phyloP scores from a whole-genome alignment of 805 yeast genomes.

The Pichia cabralensis region DNA sequence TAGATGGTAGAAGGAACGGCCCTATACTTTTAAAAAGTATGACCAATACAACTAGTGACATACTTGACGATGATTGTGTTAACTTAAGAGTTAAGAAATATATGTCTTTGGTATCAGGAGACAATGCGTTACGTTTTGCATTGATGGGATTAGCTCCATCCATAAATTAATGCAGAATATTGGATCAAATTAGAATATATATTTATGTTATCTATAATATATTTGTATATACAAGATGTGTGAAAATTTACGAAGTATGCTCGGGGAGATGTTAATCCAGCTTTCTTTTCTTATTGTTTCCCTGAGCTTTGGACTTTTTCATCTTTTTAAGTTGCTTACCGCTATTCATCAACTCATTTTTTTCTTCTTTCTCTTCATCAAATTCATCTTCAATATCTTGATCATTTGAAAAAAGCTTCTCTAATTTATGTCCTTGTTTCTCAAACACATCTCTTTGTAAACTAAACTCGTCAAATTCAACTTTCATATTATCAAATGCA shows the following conservation, averaged over 20 bases:
- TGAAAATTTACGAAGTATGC: too few relatives aligned
- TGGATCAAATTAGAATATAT: too few relatives aligned
- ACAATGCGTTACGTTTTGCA: conserved; percentile 55
- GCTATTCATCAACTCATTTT: not conserved
- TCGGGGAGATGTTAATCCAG: too few relatives aligned
- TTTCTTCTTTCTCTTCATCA: not conserved
- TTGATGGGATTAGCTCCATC: conserved; percentile 66
- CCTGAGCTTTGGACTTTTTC: not conserved
- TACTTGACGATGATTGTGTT: conserved; percentile 44
- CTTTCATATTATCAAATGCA: conserved; percentile 61
- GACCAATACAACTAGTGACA: conserved; percentile 25
- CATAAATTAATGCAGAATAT: conserved; percentile 16
- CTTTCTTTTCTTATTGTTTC: not conserved
- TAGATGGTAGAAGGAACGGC: conserved; percentile 82
- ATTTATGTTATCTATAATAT: too few relatives aligned
- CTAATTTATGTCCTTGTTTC: conserved; percentile 22
- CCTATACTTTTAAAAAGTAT: conserved; percentile 44
- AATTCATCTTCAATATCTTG: conserved; percentile 10
- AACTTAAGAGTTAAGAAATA: conserved; percentile 53
- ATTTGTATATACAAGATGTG: too few relatives aligned
- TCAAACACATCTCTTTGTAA: conserved; percentile 21
- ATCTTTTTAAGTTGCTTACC: not conserved
- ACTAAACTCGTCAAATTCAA: conserved; percentile 35
- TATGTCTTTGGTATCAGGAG: conserved; percentile 51
- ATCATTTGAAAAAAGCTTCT: conserved; percentile 15